Base-by-base conservation (phyloP, 768 basidiomycete genomes). In the Holtermanniella nyarrowii region DNA sequence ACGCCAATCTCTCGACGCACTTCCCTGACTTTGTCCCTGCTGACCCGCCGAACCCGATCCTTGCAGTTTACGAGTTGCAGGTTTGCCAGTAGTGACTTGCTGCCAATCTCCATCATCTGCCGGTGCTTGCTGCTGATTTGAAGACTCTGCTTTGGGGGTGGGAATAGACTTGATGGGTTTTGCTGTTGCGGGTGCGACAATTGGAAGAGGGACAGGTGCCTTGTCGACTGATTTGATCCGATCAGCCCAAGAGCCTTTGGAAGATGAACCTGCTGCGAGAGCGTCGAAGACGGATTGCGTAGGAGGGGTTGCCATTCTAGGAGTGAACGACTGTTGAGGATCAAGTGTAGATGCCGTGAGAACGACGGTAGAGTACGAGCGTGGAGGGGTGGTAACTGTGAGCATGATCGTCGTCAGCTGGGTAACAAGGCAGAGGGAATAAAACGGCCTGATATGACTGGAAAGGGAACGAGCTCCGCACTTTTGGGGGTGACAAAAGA, bases 1-100 rank as follows among this genome's bases (percentile, higher is more conserved):
- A 18, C 49, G 22, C 58, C 58, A 59, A 20, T 59, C 46, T 20
- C 50, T 44, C 2, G 56, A 58, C 14, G 21, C 50, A 45, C 53
- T 58, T 7, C 46, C 56, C 16, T 37, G 31, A 16, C 31, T 37
- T 16, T 37, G 31, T 37, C 31, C 31, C 16, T 37, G 31, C 31
- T 37, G 31, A 7, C 10, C 31, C 10, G 31, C 10, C 16, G 31
- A 16, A 37, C 16, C 10, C 7, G 31, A 37, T n/a, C n/a, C n/a
- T n/a, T n/a, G n/a, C n/a, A n/a, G n/a, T 7, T 16, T 7, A 37
- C 31, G 31, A 16, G 10, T 16, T 7, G 31, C 31, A 7, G 31
- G 31, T 16, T 37, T 37, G n/a, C n/a, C n/a, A 16, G 10, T 37
- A 16, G 16, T 16, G 31, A 37, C 31, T 37, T 37, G 31, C 31